Evolutionary conservation across 2,329 filamentous ascomycete species (phyloP), one percentile per base, ranked within the genome.

Genomic region (Diplocarpon mali): DNA sequence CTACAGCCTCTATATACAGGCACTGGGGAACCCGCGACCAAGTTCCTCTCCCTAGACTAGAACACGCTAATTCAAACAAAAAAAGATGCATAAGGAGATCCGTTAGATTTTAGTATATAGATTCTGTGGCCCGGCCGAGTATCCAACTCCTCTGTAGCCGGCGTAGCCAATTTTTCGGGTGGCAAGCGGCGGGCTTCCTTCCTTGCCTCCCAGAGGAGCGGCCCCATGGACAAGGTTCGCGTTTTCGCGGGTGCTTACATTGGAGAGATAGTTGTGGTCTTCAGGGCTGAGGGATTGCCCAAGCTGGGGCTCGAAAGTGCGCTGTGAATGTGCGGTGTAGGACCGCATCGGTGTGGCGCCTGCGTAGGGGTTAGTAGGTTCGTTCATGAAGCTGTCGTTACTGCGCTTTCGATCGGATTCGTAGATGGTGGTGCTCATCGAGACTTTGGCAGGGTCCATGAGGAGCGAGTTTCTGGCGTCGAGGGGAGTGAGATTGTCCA

Each of bases 401-500:
- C 47, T 50, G 5, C 47, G 37, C 32, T 52, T 45, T n/a, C 51
- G 49, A 12, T 60, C 57, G 17, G 47, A 39, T 6, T 50, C 46
- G 28, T 57, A 59, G 8, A 40, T 37, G 3, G 31, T 39, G 13
- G 35, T 39, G 14, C 34, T 45, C 40, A 54, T 49, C 11, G 53
- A 49, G 15, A 45, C 29, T 10, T 53, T 51, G 2, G 48, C 32
- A 11, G 55, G 56, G 40, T 60, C 54, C 46, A 54, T 51, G 28
- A 95, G 78, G 15, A 95, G 76, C 11, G 84, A 89, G 69, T 90
- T 90, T 60, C 85, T 83, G 1, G 87, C 84, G 59, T 93, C 85
- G 32, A 95, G 75, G 5, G 88, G 85, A 1, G 88, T 95, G 40
- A 95, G 78, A 47, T 79, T 80, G 64, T 95, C 88, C 48, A 83